Evolutionary conservation across 768 basidiomycete genomes (phyloP), one percentile per base, ranked within the genome.

Genomic region (Phylloporus arenicola): DNA sequence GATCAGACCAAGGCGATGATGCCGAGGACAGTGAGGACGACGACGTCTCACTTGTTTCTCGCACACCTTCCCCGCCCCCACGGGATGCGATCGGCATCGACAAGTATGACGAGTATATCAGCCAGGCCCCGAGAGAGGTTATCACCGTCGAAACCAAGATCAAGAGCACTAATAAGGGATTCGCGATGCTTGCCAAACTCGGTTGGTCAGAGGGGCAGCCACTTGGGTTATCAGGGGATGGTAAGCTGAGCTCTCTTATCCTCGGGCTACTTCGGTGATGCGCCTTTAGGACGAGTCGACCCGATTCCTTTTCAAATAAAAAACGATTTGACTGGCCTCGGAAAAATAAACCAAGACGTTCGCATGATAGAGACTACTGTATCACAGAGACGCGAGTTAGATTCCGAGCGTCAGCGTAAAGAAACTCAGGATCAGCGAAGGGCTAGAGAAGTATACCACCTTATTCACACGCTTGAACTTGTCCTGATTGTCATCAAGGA

Each of bases 301-400:
- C 90, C 90, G 2, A 75, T 92, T 38, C 89, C 90, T 9, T 92
- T 92, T 64, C 77, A 83, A 48, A 70, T 89, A 58, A 91, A 92
- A 65, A 76, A 75, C 33, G 90, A 92, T 60, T 72, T 79, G 38
- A 88, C 84, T 20, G 90, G 90, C 12, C 75, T 92, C 16, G 90
- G 90, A 14, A 92, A 90, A 64, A 74, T 75, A 4, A 85, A 67
- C 47, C 86, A 89, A 63, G 90, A 92, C 64, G 79, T 86, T 37
- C 80, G 81, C 35, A 85, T 91, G 82, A 86, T 90, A 41, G 88
- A 91, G 65, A 82, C 84, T 0, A 90, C 88, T 8, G 89, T 91
- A 22, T 84, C 88, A 8, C 86, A 88, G 58, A 80, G 90, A 27
- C 82, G 89, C 11, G 86, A 71, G 38, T 69, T 92, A 14, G 88